Percentiles rank a stretch among this genome's conserved stretches.
Evolutionary conservation across 2,329 filamentous ascomycete species (phyloP).

Genomic region (Penicillium glabrum): DNA sequence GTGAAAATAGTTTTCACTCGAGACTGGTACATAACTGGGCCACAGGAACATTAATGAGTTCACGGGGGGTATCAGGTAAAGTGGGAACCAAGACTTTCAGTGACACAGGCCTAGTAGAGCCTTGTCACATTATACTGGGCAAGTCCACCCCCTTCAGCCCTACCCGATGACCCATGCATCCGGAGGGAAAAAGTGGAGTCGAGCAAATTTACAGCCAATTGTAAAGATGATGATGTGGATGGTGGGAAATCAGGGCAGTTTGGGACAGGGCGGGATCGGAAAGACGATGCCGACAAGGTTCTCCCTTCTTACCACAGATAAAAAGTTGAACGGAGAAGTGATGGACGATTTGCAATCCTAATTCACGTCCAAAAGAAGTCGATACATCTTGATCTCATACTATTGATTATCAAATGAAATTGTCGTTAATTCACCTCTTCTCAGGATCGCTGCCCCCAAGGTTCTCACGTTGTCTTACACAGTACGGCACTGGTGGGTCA

Average conservation of each 20-base stretch:
- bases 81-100: background rate
- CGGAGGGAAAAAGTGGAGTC: background rate
- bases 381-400: too few species aligned
- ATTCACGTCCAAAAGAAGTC: too few species aligned
- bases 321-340: too few species aligned
- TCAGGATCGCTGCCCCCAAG: background rate
- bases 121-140: background rate
- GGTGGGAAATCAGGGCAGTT: background rate
- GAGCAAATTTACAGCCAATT: background rate
- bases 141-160: slow-evolving; percentile 10
- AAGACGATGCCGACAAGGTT: background rate
- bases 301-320: background rate
- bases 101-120: background rate
- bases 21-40: background rate
- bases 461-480: background rate
- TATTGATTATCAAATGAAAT: background rate
- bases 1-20: too few species aligned
- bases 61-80: background rate
- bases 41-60: background rate
- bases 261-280: background rate
- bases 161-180: slow-evolving; percentile 13
- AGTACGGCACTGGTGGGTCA: background rate
- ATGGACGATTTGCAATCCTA: too few species aligned
- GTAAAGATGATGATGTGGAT: background rate
- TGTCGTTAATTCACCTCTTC: background rate